Percentiles rank a stretch among this genome's conserved stretches.
Evolutionary conservation across 1,284 basidiomycete genomes (phyloP).

Genomic region (Tetrapyrgos nigripes): DNA sequence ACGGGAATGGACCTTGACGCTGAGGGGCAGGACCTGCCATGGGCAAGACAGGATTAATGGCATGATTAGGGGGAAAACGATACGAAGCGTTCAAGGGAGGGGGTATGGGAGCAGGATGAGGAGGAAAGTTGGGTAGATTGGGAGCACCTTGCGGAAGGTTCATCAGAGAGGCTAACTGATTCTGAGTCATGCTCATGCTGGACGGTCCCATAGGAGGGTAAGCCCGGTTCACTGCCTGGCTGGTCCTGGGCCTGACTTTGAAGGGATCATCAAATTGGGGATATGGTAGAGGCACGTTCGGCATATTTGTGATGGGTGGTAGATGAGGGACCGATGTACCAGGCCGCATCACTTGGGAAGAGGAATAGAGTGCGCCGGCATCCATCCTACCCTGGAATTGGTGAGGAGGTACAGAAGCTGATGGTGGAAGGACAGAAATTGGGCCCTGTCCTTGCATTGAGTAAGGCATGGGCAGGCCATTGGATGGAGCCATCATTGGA

Average conservation of each 20-base stretch:
- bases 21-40: conserved; percentile 23
- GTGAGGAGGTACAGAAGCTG: conserved; percentile 9
- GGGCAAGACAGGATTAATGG: background rate
- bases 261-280: conserved; percentile 47
- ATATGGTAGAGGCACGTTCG: conserved; percentile 22
- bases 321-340: conserved; percentile 21
- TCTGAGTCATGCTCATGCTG: conserved; percentile 59
- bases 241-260: conserved; percentile 65
- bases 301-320: conserved; percentile 17
- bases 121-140: conserved; percentile 11
- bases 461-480: conserved; percentile 16
- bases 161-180: conserved; percentile 53
- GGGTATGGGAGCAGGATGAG: conserved; percentile 19
- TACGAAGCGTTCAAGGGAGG: conserved; percentile 18
- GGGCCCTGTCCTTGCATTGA: background rate
- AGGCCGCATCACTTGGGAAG: conserved; percentile 12
- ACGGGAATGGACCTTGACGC: background rate
- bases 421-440: conserved; percentile 8
- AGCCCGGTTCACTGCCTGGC: conserved; percentile 52
- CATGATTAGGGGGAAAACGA: conserved; percentile 22
- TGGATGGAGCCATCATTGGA: conserved; percentile 7
- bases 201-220: conserved; percentile 36
- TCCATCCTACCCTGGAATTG: background rate
- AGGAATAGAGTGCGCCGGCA: conserved; percentile 17
- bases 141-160: conserved; percentile 24